Conservation (phyloP, 2,329 filamentous ascomycete species). For the Talaromyces sp. region DNA sequence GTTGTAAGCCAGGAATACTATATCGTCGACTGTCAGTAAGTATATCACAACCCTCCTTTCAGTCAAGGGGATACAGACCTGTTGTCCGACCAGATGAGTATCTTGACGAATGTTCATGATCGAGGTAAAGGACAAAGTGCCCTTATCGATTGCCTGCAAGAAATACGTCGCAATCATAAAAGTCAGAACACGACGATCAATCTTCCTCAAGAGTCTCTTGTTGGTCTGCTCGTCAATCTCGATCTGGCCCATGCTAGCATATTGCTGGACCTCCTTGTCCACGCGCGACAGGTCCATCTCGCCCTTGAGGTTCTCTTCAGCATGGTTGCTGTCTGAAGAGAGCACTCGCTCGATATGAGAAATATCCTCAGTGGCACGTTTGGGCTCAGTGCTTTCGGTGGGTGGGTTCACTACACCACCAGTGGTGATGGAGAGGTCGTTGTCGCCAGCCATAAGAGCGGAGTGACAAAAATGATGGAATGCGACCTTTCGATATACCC, state of each 20-base stretch:
- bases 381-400: not conserved
- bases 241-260: slow-evolving; percentile 52
- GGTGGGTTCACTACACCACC: not conserved
- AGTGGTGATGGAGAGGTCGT: not conserved
- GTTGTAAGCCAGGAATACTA: slow-evolving; percentile 69
- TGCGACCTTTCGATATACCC: not conserved
- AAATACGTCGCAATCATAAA: slow-evolving; percentile 74
- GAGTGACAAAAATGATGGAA: not conserved
- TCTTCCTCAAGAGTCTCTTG: slow-evolving; percentile 58
- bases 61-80: slow-evolving; percentile 5
- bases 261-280: slow-evolving; percentile 68
- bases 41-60: too few species aligned
- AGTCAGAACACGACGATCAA: slow-evolving; percentile 63
- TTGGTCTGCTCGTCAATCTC: slow-evolving; percentile 56
- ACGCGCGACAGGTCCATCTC: slow-evolving; percentile 41
- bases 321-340: slow-evolving; percentile 38
- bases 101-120: slow-evolving; percentile 46
- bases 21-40: not conserved
- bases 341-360: slow-evolving; percentile 50
- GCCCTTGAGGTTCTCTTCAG: slow-evolving; percentile 47
- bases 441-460: not conserved
- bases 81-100: slow-evolving; percentile 38
- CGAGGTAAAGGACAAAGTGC: slow-evolving; percentile 40
- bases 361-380: slow-evolving; percentile 28
- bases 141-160: slow-evolving; percentile 52